A percentile compares a stretch with the other conserved stretches of the same genome.
Evolutionary conservation across 2,329 filamentous ascomycete genomes (phyloP).

Genomic region (Berkeleyomyces rouxiae): DNA sequence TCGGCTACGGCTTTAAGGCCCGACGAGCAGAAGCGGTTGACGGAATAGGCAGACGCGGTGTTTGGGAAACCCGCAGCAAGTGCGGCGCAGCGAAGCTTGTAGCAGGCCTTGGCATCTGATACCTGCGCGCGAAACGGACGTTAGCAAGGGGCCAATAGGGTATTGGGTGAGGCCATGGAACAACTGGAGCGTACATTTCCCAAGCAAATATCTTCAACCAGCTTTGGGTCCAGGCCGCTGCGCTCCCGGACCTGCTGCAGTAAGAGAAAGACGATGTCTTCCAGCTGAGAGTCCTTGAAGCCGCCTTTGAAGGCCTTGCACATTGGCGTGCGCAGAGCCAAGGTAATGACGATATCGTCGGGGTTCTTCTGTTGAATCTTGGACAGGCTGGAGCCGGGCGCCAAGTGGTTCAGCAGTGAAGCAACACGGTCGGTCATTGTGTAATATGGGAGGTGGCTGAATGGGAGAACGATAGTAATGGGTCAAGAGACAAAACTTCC

Average conservation of each 20-base stretch:
- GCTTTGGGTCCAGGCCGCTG: slow-evolving; percentile 58
- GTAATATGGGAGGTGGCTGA: slow-evolving; percentile 10
- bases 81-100: slow-evolving; percentile 75
- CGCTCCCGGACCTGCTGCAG: slow-evolving; percentile 59
- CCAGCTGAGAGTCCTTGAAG: slow-evolving; percentile 84
- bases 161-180: neutral
- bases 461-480: neutral
- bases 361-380: slow-evolving; percentile 78
- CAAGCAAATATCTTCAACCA: slow-evolving; percentile 79
- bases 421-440: slow-evolving; percentile 79
- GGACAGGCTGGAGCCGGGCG: slow-evolving; percentile 53
- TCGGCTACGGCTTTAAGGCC: slow-evolving; percentile 91
- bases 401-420: slow-evolving; percentile 74
- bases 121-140: slow-evolving; percentile 33
- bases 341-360: slow-evolving; percentile 92
- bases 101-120: slow-evolving; percentile 68
- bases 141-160: too few species aligned
- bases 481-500: neutral
- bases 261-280: slow-evolving; percentile 70
- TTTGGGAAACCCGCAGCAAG: slow-evolving; percentile 82
- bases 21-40: slow-evolving; percentile 96
- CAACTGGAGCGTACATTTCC: slow-evolving; percentile 53
- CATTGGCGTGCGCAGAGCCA: slow-evolving; percentile 76
- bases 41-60: slow-evolving; percentile 61
- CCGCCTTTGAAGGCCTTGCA: slow-evolving; percentile 81